These are phyloP conservation scores for Lobosporangium transversale DNA, from an alignment of 192 early-diverging fungal species.

Conservation along the genomic window DNA sequence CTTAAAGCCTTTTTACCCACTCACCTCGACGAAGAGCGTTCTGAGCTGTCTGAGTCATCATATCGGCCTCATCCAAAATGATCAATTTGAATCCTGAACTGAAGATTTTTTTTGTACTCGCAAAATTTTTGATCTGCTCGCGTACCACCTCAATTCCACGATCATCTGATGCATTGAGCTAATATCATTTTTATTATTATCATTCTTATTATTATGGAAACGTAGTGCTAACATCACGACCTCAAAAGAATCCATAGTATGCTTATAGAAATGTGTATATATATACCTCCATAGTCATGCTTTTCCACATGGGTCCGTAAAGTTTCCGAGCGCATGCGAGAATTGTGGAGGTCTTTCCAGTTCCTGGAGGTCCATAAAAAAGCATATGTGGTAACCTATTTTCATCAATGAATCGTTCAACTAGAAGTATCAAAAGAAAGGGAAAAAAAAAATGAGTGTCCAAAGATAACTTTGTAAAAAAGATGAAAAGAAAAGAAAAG, in stretches of 20 bases:
- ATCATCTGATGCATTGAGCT: slow-evolving; percentile 98
- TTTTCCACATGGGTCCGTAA: slow-evolving; percentile 83
- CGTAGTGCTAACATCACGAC: too few relatives aligned
- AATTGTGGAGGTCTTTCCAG: slow-evolving; percentile 97
- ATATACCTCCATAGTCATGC: slow-evolving; percentile 91
- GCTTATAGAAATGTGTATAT: neutral
- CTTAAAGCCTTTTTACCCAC: neutral
- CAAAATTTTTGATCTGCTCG: slow-evolving; percentile 98
- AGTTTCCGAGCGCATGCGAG: slow-evolving; percentile 91
- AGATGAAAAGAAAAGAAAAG: neutral
- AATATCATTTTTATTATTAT: too few relatives aligned
- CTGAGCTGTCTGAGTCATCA: slow-evolving; percentile 94
- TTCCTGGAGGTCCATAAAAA: slow-evolving; percentile 98
- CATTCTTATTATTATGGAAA: too few relatives aligned
- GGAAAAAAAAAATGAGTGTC: neutral
- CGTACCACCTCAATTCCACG: slow-evolving; percentile 98
- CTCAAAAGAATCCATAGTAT: neutral
- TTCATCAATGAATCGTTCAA: slow-evolving; percentile 90
- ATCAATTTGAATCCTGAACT: slow-evolving; percentile 95
- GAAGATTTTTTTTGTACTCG: slow-evolving; percentile 94
- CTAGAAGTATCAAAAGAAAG: slow-evolving; percentile 42
- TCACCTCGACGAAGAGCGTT: slow-evolving; percentile 89
- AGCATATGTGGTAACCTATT: slow-evolving; percentile 94
- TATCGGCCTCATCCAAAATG: slow-evolving; percentile 97
- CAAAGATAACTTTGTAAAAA: too few relatives aligned